Base-by-base conservation (phyloP, 345 rosid species). In the Balakata baccata region DNA sequence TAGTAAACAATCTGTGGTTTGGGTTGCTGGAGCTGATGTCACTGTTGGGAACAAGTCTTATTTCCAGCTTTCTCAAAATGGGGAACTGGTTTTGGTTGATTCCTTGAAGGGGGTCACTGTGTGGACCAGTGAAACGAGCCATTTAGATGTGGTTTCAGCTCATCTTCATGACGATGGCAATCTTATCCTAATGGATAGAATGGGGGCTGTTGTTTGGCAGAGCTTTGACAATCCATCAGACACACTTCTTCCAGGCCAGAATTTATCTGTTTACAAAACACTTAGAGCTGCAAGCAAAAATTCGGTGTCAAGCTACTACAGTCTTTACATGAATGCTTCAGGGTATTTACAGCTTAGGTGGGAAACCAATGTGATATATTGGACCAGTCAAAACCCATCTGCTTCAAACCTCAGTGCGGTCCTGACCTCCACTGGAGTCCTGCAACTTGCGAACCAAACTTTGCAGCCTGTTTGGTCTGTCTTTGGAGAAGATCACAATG, bases 241-340 rank as follows among this genome's bases (percentile, higher is more conserved):
- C 72, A 87, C 94, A 0, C 84, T 92, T 70, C 90, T 92, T 79
- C 96, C 98, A 0, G 89, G 89, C 39, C 98, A 92, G 88, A 82
- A 76, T 76, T 74, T 92, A 5, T 60, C 73, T 37, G 72, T 83
- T 60, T 78, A 62, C 8, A 34, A 74, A 54, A 83, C 70, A 38
- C 90, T 92, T 67, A 83, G 96, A 85, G 92, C 96, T 74, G 80
- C 88, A 58, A 82, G 87, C 69, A 82, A 72, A 72, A 84, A 78
- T 79, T 78, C 84, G 3, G 70, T 86, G 70, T 90, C 98, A 22
- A 92, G 96, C 66, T 88, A 88, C 72, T 92, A 90, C 80, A 89
- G 81, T 71, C 96, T 92, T 67, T 75, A 73, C 77, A 73, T 90
- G 86, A 85, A 74, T 72, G 85, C 77, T 76, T 75, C 82, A 3